Base-by-base conservation (phyloP, 768 basidiomycete genomes). In the Strobilomyces dryophilus region DNA sequence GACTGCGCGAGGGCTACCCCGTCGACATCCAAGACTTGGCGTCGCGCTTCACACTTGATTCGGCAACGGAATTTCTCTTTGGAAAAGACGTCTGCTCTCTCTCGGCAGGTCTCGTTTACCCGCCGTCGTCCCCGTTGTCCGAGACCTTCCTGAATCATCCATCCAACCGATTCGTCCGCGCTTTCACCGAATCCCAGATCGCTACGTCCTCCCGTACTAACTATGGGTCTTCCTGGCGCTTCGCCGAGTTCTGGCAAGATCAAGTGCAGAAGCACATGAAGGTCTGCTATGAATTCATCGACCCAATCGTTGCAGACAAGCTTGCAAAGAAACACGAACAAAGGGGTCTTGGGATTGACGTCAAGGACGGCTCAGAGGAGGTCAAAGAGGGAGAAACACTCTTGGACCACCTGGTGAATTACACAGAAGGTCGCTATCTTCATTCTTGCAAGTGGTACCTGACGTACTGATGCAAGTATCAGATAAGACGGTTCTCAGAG, bases 1-100 rank as follows among this genome's bases (percentile, higher is more conserved):
- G 73, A 31, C 21, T 73, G 43, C 50, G 59, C 4, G 59, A 71
- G 26, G 75, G 76, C 1, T 66, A 71, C 35, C 66, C 74, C 5
- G 60, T 79, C 35, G 74, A 79, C 57, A 69, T 76, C 53, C 73
- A 79, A 59, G 78, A 76, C 44, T 57, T 76, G 48, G 66, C 66
- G 2, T 68, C 67, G 1, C 70, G 76, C 3, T 81, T 81, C 63
- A 80, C 81, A 1, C 64, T 84, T 32, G 83, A 85, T 59, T 80
- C 79, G 1, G 79, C 80, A 0, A 77, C 80, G 0, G 78, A 79
- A 24, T 83, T 84, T 59, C 71, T 83, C 10, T 80, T 82, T 53
- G 79, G 81, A 29, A 62, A 63, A 15, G 61, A 71, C 18, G 75
- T 74, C 10, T 29, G 70, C 35, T 70, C 69, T 0, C 65, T 76